Evolutionary conservation across 2,329 filamentous ascomycete genomes (phyloP).

Genomic region (Epichloe sibirici): DNA sequence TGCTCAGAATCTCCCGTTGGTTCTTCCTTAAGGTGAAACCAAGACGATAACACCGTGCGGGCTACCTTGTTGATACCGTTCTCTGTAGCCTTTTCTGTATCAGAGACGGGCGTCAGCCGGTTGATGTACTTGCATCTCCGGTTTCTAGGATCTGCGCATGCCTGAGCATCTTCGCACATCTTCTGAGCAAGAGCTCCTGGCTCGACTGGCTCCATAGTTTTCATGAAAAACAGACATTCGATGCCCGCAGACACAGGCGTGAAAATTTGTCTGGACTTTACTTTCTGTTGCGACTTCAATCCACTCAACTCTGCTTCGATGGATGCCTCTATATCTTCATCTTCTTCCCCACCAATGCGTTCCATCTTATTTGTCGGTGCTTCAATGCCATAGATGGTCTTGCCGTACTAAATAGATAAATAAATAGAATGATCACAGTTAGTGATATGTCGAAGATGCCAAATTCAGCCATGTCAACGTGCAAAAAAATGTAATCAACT

Average conservation of each 20-base stretch:
- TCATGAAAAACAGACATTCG: constrained; percentile 53
- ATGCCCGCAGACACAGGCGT: constrained; percentile 40
- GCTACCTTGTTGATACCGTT: constrained; percentile 56
- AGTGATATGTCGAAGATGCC: neutral
- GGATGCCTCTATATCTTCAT: constrained; percentile 58
- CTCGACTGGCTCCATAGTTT: constrained; percentile 41
- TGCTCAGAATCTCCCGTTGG: constrained; percentile 8
- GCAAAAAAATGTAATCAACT: too few relatives aligned
- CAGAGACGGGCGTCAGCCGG: constrained; percentile 38
- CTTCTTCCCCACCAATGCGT: constrained; percentile 29
- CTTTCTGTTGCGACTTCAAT: constrained; percentile 36
- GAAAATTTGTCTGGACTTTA: constrained; percentile 35
- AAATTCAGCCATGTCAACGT: neutral
- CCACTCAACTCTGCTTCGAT: constrained; percentile 60
- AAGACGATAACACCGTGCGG: constrained; percentile 45
- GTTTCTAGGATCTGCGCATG: constrained; percentile 26
- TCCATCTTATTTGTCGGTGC: constrained; percentile 22
- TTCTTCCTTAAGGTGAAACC: constrained; percentile 40
- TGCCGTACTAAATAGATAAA: constrained; percentile 42
- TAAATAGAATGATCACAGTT: neutral
- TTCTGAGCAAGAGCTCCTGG: constrained; percentile 40
- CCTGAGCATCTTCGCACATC: constrained; percentile 43
- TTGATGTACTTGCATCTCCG: constrained; percentile 47
- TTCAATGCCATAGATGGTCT: constrained; percentile 44
- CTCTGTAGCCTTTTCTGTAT: constrained; percentile 53